phyloP scores from a whole-genome alignment of 768 basidiomycete species.

The Russula virescens region DNA sequence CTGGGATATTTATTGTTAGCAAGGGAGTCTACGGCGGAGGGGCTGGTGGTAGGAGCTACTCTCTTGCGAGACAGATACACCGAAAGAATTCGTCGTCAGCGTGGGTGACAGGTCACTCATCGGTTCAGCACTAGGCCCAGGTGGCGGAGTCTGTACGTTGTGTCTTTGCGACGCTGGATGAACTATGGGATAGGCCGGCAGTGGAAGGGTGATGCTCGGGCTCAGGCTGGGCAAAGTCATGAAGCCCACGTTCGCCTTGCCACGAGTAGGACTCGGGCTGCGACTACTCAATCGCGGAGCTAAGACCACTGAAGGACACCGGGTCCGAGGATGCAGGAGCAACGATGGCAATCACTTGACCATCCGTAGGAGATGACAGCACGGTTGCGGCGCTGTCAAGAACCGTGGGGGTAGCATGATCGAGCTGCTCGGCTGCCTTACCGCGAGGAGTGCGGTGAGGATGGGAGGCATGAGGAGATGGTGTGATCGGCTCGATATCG shows the following conservation, averaged over 20 bases:
- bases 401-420: conserved; percentile 78
- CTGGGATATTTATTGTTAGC: no score
- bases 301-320: conserved; percentile 47
- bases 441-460: conserved; percentile 72
- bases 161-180: conserved; percentile 3
- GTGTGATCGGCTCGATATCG: conserved; percentile 69
- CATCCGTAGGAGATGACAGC: conserved; percentile 41
- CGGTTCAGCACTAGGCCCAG: not conserved
- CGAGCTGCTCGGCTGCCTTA: conserved; percentile 66
- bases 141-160: conserved; percentile 11
- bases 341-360: conserved; percentile 57
- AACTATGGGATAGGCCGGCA: conserved; percentile 9
- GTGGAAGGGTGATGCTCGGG: conserved; percentile 22
- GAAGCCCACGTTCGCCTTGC: conserved; percentile 28
- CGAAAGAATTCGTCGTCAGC: conserved; percentile 30
- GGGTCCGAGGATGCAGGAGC: conserved; percentile 42
- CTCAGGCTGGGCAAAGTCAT: conserved; percentile 25
- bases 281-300: conserved; percentile 57
- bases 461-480: conserved; percentile 40
- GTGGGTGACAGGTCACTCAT: conserved; percentile 24
- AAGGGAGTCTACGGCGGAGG: no score
- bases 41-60: no score
- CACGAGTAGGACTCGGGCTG: conserved; percentile 55
- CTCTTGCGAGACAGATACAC: conserved; percentile 30
- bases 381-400: conserved; percentile 78